phyloP scores from a whole-genome alignment of 169 alveolate genomes.

The Eimeria zaria region DNA sequence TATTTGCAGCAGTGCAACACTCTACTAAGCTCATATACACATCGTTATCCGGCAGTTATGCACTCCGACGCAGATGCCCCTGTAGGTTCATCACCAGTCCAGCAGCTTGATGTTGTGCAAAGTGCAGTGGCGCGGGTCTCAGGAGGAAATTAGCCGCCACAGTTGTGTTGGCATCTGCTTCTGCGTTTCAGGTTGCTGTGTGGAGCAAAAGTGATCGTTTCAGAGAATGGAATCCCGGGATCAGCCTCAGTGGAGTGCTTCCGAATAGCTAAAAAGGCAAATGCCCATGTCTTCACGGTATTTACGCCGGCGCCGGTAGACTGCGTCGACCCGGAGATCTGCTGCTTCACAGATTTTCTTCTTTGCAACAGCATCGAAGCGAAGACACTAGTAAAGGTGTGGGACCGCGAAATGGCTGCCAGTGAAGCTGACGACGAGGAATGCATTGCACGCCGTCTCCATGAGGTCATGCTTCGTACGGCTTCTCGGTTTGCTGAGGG shows the following conservation, averaged over 20 bases:
- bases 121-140: not conserved
- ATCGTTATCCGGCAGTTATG: not conserved
- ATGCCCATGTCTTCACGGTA: constrained; percentile 64
- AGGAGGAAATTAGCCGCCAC: not conserved
- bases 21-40: not conserved
- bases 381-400: constrained; percentile 30
- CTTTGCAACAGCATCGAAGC: constrained; percentile 82
- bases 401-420: constrained; percentile 6
- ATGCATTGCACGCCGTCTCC: constrained; percentile 50
- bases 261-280: constrained; percentile 76
- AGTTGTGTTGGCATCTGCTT: not conserved
- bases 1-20: constrained; percentile 21
- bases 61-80: not conserved
- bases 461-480: constrained; percentile 34
- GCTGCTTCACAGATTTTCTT: constrained; percentile 77
- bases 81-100: not conserved
- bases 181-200: constrained; percentile 67
- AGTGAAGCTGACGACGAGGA: not conserved
- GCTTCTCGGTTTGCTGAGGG: constrained; percentile 56
- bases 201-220: constrained; percentile 75
- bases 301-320: constrained; percentile 86
- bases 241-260: constrained; percentile 71
- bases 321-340: constrained; percentile 75
- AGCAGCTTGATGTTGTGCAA: not conserved
- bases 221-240: constrained; percentile 82